phyloP scores from a whole-genome alignment of 2,329 filamentous ascomycete genomes.

The Penicillium sclerotiorum region DNA sequence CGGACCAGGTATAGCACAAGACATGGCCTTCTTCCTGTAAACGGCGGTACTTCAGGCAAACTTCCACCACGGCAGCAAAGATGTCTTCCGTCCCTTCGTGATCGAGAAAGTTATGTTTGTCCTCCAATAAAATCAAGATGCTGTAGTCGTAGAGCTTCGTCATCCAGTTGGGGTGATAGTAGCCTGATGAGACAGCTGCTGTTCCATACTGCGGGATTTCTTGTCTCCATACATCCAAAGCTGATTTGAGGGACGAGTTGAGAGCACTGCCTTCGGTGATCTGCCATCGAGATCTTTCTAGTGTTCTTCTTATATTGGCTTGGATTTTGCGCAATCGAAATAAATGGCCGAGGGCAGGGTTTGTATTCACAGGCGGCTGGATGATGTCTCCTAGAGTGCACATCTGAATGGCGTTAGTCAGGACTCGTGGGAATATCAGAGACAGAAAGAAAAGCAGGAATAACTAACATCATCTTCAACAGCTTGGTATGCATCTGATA shows the following conservation, averaged over 20 bases:
- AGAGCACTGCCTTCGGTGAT: slow-evolving; percentile 10
- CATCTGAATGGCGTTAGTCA: slow-evolving; percentile 18
- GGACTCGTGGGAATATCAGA: too few species aligned
- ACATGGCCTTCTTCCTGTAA: slow-evolving; percentile 33
- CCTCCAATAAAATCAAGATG: slow-evolving; percentile 31
- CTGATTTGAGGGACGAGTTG: slow-evolving; percentile 25
- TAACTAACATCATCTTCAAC: slow-evolving; percentile 30
- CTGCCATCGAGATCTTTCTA: slow-evolving; percentile 16
- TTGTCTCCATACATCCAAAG: slow-evolving; percentile 29
- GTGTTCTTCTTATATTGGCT: slow-evolving; percentile 27
- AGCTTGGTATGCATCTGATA: slow-evolving; percentile 27
- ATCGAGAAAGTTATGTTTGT: slow-evolving; percentile 25
- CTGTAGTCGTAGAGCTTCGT: slow-evolving; percentile 32
- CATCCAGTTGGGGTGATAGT: slow-evolving; percentile 32
- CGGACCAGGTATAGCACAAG: slow-evolving; percentile 34
- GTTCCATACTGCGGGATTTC: slow-evolving; percentile 32
- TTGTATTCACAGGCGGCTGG: slow-evolving; percentile 20
- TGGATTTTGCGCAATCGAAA: slow-evolving; percentile 32
- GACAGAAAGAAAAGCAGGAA: neutral
- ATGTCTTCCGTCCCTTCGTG: slow-evolving; percentile 29
- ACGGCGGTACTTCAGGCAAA: slow-evolving; percentile 27
- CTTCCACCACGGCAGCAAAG: slow-evolving; percentile 28
- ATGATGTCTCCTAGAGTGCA: slow-evolving; percentile 26
- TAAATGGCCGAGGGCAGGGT: slow-evolving; percentile 26
- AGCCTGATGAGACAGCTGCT: slow-evolving; percentile 25